These are phyloP conservation scores for Hymenochaete sp. DNA, from an alignment of 1,284 basidiomycete species.

Conservation along the genomic window DNA sequence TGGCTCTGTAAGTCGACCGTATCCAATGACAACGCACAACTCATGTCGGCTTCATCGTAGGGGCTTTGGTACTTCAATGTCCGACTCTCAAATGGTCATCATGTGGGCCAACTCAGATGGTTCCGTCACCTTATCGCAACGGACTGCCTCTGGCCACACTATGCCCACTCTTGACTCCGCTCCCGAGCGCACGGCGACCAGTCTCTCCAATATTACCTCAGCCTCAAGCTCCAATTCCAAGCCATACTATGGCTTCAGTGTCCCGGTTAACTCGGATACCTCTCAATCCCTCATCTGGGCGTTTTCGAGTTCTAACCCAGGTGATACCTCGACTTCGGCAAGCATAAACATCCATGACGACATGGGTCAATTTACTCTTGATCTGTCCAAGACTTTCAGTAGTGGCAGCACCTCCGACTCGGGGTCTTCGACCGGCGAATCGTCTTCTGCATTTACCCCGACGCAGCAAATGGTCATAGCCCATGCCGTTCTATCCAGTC, in stretches of 20 bases:
- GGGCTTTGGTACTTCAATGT: constrained; percentile 48
- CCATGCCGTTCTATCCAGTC: constrained; percentile 42
- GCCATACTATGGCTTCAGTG: constrained; percentile 34
- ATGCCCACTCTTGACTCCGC: constrained; percentile 41
- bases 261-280: constrained; percentile 35
- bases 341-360: constrained; percentile 35
- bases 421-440: constrained; percentile 5
- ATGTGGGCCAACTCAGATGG: constrained; percentile 54
- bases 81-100: constrained; percentile 50
- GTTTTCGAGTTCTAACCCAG: constrained; percentile 35
- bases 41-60: constrained; percentile 24
- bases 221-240: constrained; percentile 29
- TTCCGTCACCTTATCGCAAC: constrained; percentile 50
- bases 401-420: constrained; percentile 17
- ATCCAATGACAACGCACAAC: constrained; percentile 18
- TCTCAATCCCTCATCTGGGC: constrained; percentile 42
- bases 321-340: constrained; percentile 30
- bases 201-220: constrained; percentile 31
- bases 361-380: constrained; percentile 30
- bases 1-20: constrained; percentile 38
- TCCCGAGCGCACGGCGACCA: constrained; percentile 41
- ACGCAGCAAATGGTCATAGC: constrained; percentile 41
- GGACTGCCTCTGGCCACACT: constrained; percentile 35
- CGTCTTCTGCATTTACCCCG: constrained; percentile 22
- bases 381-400: constrained; percentile 32